Evolutionary conservation across 2,329 filamentous ascomycete genomes (phyloP), one percentile per base, ranked within the genome.

Genomic region (Penicillium sp.): DNA sequence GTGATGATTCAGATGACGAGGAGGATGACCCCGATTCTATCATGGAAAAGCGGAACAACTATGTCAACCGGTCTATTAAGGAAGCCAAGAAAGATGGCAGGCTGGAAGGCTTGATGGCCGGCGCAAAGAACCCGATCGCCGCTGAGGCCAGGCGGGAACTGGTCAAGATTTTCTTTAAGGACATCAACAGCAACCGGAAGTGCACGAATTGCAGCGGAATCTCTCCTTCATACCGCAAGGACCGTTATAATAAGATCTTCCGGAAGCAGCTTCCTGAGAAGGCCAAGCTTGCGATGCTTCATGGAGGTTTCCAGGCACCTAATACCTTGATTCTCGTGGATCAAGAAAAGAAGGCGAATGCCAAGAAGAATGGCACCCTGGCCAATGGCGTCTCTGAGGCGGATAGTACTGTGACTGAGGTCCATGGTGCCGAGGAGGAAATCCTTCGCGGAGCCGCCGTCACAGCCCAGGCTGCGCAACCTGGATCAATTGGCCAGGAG

Each of bases 181-280:
- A 89, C 30, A 89, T 97, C 58, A 86, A 86, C 53, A 86, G 85
- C 69, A 83, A 85, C 51, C 90, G 88, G 70, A 86, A 86, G 71
- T 99, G 95, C 79, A 82, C 82, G 44, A 87, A 82, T 66, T 90
- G 88, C 74, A 80, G 81, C 68, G 86, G 90, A 30, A 87, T 95
- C 64, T 93, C 91, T 15, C 93, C 93, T 12, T 83, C 84, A 2
- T 98, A 92, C 78, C 89, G 94, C 70, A 97, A 96, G 76, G 94
- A 99, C 72, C 86, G 90, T 47, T 95, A 88, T 71, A 90, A 93
- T 73, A 99, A 98, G 78, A 93, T 99, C 58, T 99, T 98, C 77
- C 89, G 94, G 74, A 95, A 91, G 73, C 83, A 90, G 1, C 80
- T 97, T 60, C 86, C 84, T 51, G 79, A 84, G 51, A 96, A 96